Base-by-base conservation (phyloP, 768 basidiomycete species). In the Boletus barrowsii region DNA sequence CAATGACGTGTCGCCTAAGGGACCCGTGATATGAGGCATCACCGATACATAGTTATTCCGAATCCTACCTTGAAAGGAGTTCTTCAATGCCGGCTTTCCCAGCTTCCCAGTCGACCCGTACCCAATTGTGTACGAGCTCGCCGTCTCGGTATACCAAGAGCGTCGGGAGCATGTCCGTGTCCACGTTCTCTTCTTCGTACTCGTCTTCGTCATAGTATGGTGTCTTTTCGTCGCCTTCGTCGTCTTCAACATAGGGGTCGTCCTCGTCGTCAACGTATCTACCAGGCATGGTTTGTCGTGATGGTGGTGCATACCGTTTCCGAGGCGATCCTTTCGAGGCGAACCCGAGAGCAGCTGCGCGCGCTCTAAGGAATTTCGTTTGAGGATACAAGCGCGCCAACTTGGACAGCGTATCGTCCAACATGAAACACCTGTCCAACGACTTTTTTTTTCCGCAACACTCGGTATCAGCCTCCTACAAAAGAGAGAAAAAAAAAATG, bases 71-170 rank as follows among this genome's bases (percentile, higher is more conserved):
- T 62, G 78, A 75, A 15, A 91, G 74, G 8, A 88, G 71, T 42
- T 88, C 87, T 57, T 88, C 85, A 0, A 91, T 63, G 24, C 84
- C 87, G n/a, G 78, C 79, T 33, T 72, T 64, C 13, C 83, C 84
- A 0, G 86, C 88, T 67, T 90, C 89, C 90, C 89, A 92, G 67
- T 93, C 90, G 5, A 92, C 89, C 24, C 90, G 78, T 10, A 93
- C 87, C 90, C 90, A 93, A 46, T 88, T 89, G 62, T 90, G 81
- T n/a, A 90, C 82, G n/a, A 93, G 80, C 56, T 90, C 83, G 17
- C 90, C 89, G 53, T 81, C 83, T 17, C 83, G 86, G 62, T 92
- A 92, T 5, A 88, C 87, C 13, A 90, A 77, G 64, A 90, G 68
- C 2, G 89, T 90, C 0, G 90, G 89, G 26, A 91, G 76, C 77